Evolutionary conservation across 2,329 filamentous ascomycete genomes (phyloP).

Genomic region (Cladophialophora carrionii): DNA sequence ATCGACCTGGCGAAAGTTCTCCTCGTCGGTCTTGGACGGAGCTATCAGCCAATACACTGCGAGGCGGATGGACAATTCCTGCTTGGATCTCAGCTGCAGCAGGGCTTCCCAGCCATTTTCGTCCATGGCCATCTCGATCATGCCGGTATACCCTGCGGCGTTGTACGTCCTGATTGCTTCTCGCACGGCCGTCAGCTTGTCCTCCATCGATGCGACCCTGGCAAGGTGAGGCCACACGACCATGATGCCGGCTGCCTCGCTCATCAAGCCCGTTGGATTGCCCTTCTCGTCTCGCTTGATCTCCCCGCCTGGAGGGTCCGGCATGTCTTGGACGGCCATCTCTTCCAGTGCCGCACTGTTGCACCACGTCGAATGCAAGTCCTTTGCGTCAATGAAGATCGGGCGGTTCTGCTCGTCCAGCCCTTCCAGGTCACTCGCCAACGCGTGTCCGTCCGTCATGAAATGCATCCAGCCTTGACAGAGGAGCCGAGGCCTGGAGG

Average conservation of each 20-base stretch:
- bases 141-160: slow-evolving; percentile 52
- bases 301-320: slow-evolving; percentile 51
- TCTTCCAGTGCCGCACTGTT: slow-evolving; percentile 53
- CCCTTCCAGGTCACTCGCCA: slow-evolving; percentile 54
- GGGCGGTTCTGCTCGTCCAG: slow-evolving; percentile 49
- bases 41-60: slow-evolving; percentile 56
- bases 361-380: slow-evolving; percentile 58
- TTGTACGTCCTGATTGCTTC: slow-evolving; percentile 51
- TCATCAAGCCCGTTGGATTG: slow-evolving; percentile 51
- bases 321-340: slow-evolving; percentile 48
- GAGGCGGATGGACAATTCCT: slow-evolving; percentile 49
- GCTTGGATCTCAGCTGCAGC: slow-evolving; percentile 44
- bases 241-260: slow-evolving; percentile 52
- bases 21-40: slow-evolving; percentile 46
- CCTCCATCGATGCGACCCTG: slow-evolving; percentile 48
- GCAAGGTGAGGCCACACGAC: slow-evolving; percentile 55
- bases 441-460: slow-evolving; percentile 51
- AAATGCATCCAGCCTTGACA: slow-evolving; percentile 56
- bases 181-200: slow-evolving; percentile 49
- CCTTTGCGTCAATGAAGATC: slow-evolving; percentile 55
- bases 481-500: slow-evolving; percentile 48
- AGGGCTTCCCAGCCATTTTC: slow-evolving; percentile 54
- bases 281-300: slow-evolving; percentile 53
- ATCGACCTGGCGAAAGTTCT: slow-evolving; percentile 50
- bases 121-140: slow-evolving; percentile 59